Evolutionary conservation across 2,329 filamentous ascomycete species (phyloP).

Genomic region (Seiridium cupressi): DNA sequence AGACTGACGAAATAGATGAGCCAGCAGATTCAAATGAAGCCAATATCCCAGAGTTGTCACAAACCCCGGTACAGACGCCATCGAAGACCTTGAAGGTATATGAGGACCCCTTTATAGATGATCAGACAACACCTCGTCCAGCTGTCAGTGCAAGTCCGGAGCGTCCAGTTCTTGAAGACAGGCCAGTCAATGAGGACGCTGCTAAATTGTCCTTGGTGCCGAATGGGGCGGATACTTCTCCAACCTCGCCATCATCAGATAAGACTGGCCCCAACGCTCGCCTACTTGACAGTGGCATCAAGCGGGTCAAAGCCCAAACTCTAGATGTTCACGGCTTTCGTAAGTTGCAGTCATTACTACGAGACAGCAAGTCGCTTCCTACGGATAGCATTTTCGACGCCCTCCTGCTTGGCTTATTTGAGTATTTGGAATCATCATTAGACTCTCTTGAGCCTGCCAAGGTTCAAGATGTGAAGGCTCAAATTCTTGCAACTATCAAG

Average conservation of each 20-base stretch:
- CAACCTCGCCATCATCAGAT: constrained; percentile 40
- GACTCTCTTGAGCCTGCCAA: constrained; percentile 58
- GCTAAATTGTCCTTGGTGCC: constrained; percentile 27
- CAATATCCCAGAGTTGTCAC: constrained; percentile 7
- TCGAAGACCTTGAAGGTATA: constrained; percentile 53
- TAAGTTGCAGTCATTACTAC: constrained; percentile 72
- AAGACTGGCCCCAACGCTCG: constrained; percentile 57
- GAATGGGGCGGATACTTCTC: constrained; percentile 14
- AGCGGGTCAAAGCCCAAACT: constrained; percentile 66
- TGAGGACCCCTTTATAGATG: constrained; percentile 58
- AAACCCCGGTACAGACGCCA: constrained; percentile 21
- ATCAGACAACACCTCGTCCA: constrained; percentile 45
- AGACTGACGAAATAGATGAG: constrained; percentile 9
- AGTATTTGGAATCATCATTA: constrained; percentile 66
- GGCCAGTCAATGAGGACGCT: constrained; percentile 57
- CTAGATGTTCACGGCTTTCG: constrained; percentile 82
- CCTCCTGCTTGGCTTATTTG: constrained; percentile 66
- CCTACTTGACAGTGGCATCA: constrained; percentile 71
- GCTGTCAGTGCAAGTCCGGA: constrained; percentile 32
- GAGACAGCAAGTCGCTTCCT: constrained; percentile 63
- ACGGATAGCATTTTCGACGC: constrained; percentile 67
- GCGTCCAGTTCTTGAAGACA: constrained; percentile 56
- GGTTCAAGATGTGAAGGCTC: constrained; percentile 69
- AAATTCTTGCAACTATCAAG: constrained; percentile 72
- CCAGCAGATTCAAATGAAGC: neutral